These are phyloP conservation scores for Xylariomycetidae sp. DNA, from an alignment of 2,329 filamentous ascomycete species.

Conservation along the genomic window DNA sequence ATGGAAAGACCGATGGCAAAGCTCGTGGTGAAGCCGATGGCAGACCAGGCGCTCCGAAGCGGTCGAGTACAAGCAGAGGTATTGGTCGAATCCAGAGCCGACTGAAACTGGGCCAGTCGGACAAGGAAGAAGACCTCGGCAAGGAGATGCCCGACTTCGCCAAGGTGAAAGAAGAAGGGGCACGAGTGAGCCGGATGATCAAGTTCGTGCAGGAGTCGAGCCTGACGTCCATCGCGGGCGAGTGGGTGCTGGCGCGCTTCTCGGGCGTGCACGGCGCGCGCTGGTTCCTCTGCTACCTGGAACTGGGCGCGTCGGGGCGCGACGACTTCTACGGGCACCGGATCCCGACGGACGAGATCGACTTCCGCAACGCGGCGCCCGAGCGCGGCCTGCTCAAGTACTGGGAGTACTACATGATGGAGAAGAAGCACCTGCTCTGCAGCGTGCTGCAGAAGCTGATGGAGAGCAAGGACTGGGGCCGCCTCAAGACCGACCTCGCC, in stretches of 20 bases:
- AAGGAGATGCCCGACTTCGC: not conserved
- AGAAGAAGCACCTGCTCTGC: constrained; percentile 23
- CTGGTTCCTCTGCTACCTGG: constrained; percentile 28
- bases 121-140: constrained; percentile 1
- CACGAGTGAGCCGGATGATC: constrained; percentile 21
- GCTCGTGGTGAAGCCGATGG: too few species aligned
- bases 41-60: too few species aligned
- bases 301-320: constrained; percentile 21
- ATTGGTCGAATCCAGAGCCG: too few species aligned
- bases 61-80: too few species aligned
- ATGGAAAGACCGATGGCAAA: too few species aligned
- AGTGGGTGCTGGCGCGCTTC: constrained; percentile 29
- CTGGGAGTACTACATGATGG: constrained; percentile 24
- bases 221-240: constrained; percentile 23
- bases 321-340: constrained; percentile 24
- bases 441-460: constrained; percentile 20
- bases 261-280: constrained; percentile 22
- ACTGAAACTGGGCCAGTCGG: too few species aligned
- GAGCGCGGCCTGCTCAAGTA: constrained; percentile 20
- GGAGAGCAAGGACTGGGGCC: constrained; percentile 13
- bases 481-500: too few species aligned
- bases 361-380: constrained; percentile 24
- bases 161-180: constrained; percentile 12
- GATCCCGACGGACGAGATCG: constrained; percentile 26
- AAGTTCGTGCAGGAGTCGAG: constrained; percentile 23